These are phyloP conservation scores for Colletotrichum nymphaeae DNA, from an alignment of 2,329 filamentous ascomycete genomes.

Conservation along the genomic window DNA sequence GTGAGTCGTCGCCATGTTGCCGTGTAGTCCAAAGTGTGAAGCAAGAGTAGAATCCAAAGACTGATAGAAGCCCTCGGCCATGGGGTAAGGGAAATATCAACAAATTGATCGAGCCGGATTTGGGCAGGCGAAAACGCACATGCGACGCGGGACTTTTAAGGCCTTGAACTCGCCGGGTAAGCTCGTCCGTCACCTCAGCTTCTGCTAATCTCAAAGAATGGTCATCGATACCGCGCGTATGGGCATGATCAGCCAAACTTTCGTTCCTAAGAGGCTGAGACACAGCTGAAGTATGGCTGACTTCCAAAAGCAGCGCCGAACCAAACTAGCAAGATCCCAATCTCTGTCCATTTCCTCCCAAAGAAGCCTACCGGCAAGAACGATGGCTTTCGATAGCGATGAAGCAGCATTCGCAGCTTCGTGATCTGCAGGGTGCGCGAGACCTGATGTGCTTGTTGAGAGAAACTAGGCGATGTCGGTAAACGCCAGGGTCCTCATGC, in stretches of 20 bases:
- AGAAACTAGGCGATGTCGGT: neutral
- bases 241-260: neutral
- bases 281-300: neutral
- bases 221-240: neutral
- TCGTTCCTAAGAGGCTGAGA: constrained; percentile 3
- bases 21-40: neutral
- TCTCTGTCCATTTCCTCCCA: neutral
- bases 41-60: constrained; percentile 6
- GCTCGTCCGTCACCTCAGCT: neutral
- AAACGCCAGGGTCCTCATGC: neutral
- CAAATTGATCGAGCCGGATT: neutral
- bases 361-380: neutral
- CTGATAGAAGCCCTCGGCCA: neutral
- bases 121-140: no score
- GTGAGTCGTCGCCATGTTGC: neutral
- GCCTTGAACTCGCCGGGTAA: neutral
- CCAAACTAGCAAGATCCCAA: neutral
- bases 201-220: neutral
- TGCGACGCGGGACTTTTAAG: neutral
- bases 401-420: neutral
- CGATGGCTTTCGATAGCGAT: neutral
- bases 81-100: neutral
- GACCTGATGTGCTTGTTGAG: neutral
- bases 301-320: neutral
- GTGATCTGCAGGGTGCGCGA: neutral